Evolutionary conservation across 228 moss, liverwort and hornwort genomes (phyloP), one percentile per base, ranked within the genome.

Genomic region (Sphagnum magellanicum): DNA sequence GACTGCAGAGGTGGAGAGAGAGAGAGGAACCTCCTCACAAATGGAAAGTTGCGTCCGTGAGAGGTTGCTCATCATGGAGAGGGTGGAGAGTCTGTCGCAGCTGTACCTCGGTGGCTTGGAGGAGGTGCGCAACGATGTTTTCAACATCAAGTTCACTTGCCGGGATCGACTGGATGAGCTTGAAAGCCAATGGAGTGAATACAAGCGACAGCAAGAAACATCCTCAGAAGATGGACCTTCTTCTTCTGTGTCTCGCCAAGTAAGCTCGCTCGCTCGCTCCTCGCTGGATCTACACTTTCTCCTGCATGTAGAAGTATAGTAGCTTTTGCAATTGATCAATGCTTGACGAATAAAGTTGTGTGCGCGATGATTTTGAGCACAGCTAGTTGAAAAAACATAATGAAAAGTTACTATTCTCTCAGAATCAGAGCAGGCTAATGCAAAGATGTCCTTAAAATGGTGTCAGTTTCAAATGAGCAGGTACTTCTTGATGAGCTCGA

Each of bases 81-180:
- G 76, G 79, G 90, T 97, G 14, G 97, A 97, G 64, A 79, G 82
- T 75, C 85, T 97, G 74, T 93, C 97, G 4, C 87, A 91, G 68
- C 90, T 85, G 51, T 97, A 93, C 72, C 73, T 97, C 72, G 97
- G 97, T 50, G 97, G 97, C 61, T 80, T 97, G 84, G 97, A 93
- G 79, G 90, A 93, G 76, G 81, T 97, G 53, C 84, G 85, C 75
- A 82, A 87, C 52, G 97, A 97, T 69, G 74, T 97, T 14, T 90
- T 79, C 64, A 85, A 88, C 61, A 87, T 91, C 69, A 97, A 97
- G 75, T 83, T 76, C 63, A 85, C 88, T 62, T 97, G 93, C 65
- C 88, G 84, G 51, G 93, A 97, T 67, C 88, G 90, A 14, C 74
- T 93, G 66, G 85, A 93, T 65, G 97, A 91, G 76, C 71, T 97